phyloP scores from a whole-genome alignment of 1,284 basidiomycete species.

The Sphaerobolus stellatus region DNA sequence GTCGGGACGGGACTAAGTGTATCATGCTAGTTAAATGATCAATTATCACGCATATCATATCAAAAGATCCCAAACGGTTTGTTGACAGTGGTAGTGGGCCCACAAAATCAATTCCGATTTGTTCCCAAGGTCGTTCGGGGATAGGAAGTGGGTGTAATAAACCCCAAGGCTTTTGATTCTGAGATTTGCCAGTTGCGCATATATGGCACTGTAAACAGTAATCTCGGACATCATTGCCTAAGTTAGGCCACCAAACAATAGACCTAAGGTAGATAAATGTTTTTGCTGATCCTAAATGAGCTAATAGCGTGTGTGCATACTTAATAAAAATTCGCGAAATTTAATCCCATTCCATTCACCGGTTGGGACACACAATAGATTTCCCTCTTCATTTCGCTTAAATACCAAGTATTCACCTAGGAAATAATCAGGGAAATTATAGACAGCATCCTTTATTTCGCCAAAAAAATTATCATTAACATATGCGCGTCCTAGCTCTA shows the following conservation, averaged over 20 bases:
- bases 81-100: constrained; percentile 37
- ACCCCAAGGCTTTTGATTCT: constrained; percentile 33
- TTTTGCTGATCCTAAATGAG: constrained; percentile 34
- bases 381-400: constrained; percentile 15
- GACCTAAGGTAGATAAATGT: constrained; percentile 30
- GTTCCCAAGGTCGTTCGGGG: constrained; percentile 35
- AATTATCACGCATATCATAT: constrained; percentile 39
- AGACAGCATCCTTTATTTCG: neutral
- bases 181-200: constrained; percentile 30
- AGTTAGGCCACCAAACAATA: constrained; percentile 37
- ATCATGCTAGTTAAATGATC: constrained; percentile 36
- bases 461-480: constrained; percentile 13
- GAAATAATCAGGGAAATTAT: constrained; percentile 26
- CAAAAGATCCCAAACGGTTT: constrained; percentile 32
- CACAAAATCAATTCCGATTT: constrained; percentile 45
- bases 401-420: constrained; percentile 26
- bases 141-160: constrained; percentile 33
- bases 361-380: constrained; percentile 36
- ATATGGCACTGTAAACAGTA: constrained; percentile 31
- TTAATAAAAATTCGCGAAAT: constrained; percentile 32
- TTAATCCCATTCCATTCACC: constrained; percentile 19
- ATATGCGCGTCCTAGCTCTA: constrained; percentile 7
- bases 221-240: constrained; percentile 23
- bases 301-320: constrained; percentile 33
- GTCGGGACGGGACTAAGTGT: constrained; percentile 32